These are phyloP conservation scores for Metschnikowia anglica DNA, from an alignment of 805 yeast genomes.

Conservation along the genomic window DNA sequence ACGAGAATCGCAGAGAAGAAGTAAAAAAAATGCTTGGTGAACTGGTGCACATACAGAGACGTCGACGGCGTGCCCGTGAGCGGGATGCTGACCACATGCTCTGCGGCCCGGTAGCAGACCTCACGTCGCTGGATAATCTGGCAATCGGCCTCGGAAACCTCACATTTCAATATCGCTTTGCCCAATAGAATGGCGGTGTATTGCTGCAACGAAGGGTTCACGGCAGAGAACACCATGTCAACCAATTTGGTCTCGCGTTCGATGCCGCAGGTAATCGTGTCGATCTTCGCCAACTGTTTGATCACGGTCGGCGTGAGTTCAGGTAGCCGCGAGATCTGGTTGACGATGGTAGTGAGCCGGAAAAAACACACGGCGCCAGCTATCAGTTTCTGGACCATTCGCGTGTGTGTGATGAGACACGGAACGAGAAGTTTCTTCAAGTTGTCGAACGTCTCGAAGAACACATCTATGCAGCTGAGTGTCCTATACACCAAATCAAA, in stretches of 20 bases:
- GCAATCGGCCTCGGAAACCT: conserved; percentile 30
- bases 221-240: conserved; percentile 29
- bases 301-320: conserved; percentile 25
- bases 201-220: conserved; percentile 36
- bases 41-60: conserved; percentile 22
- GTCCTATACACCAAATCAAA: conserved; percentile 23
- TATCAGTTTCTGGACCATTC: conserved; percentile 27
- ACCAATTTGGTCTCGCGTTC: conserved; percentile 35
- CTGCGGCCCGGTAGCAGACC: conserved; percentile 42
- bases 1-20: conserved; percentile 26
- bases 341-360: conserved; percentile 32
- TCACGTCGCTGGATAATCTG: conserved; percentile 37
- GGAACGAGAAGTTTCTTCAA: conserved; percentile 39
- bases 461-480: conserved; percentile 38
- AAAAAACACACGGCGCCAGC: conserved; percentile 28
- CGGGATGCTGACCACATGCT: conserved; percentile 43
- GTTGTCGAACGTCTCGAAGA: conserved; percentile 39
- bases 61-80: conserved; percentile 33
- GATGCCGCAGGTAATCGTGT: conserved; percentile 39
- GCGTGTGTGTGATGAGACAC: conserved; percentile 33
- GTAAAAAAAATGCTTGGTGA: conserved; percentile 27
- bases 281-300: conserved; percentile 35
- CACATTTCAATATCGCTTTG: conserved; percentile 39
- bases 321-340: conserved; percentile 24
- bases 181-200: conserved; percentile 41